Conservation (phyloP, 306 rosid genomes). For the Lathyrus tuberosus region DNA sequence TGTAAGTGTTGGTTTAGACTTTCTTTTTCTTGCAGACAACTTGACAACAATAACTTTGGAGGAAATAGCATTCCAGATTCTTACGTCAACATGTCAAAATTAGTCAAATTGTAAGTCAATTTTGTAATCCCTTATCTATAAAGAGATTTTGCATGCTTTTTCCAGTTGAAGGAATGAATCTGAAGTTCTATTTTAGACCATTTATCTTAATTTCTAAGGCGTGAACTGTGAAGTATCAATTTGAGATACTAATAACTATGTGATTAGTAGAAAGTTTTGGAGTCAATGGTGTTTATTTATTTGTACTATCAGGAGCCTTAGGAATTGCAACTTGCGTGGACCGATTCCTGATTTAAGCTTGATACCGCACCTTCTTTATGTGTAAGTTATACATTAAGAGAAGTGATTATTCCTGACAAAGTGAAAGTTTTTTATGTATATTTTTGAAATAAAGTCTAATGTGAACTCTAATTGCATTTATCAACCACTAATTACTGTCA, state of each 20-base stretch:
- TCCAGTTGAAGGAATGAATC: slow-evolving; percentile 1
- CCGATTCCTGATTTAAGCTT: slow-evolving; percentile 82
- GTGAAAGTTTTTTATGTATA: slow-evolving; percentile 8
- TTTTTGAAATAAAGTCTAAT: slow-evolving; percentile 3
- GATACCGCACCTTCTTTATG: slow-evolving; percentile 56
- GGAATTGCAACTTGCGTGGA: slow-evolving; percentile 85
- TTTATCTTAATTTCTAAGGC: slow-evolving; percentile 15
- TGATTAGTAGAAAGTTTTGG: not conserved
- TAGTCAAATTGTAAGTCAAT: slow-evolving; percentile 78
- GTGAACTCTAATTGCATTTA: not conserved
- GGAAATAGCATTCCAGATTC: slow-evolving; percentile 70
- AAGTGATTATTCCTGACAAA: slow-evolving; percentile 16
- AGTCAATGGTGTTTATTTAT: slow-evolving; percentile 38
- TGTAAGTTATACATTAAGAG: slow-evolving; percentile 56
- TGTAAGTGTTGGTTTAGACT: slow-evolving; percentile 14
- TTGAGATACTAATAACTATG: slow-evolving; percentile 15
- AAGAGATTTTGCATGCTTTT: slow-evolving; percentile 24
- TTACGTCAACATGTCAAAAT: slow-evolving; percentile 56
- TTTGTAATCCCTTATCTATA: slow-evolving; percentile 2
- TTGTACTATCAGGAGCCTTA: slow-evolving; percentile 69
- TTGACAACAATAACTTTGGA: slow-evolving; percentile 82
- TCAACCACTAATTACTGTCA: slow-evolving; percentile 23
- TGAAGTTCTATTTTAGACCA: slow-evolving; percentile 16
- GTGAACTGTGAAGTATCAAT: slow-evolving; percentile 17
- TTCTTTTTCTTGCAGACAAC: slow-evolving; percentile 69